Evolutionary conservation across 1,284 basidiomycete species (phyloP), one percentile per base, ranked within the genome.

Genomic region (Apiotrichum brassicae): DNA sequence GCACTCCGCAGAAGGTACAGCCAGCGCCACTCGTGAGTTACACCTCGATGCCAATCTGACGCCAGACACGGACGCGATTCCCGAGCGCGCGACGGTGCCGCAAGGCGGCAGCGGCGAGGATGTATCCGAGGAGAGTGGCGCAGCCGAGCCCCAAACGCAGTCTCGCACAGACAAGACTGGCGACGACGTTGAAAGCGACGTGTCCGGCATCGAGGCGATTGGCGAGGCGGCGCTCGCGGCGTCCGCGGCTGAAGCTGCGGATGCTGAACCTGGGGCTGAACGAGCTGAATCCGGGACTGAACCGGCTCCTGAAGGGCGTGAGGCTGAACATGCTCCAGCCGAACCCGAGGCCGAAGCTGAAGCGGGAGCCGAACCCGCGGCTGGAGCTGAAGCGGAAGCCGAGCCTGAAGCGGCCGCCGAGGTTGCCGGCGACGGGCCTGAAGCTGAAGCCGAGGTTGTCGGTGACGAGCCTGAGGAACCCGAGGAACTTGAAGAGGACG

Each of bases 191-290:
- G 38, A 37, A 4, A 33, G 25, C 25, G 52, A 54, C 41, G 41
- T 43, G 26, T 53, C 41, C 36, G 53, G 53, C n/a, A 28, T 50
- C 33, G 38, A 54, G 13, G 40, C 40, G 3, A 50, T 54, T 19
- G 48, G 48, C 8, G 53, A 54, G 8, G 53, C 48, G 6, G 53
- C 53, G 4, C 8, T 54, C 13, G 38, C 28, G 9, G 48, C 40
- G 16, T 50, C 48, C 8, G 53, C 45, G 5, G 43, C 37, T 3
- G 49, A 34, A 20, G 23, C 48, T 7, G 43, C 37, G 13, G 49
- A 26, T 20, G 18, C 30, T 22, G 25, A 12, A 11, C 25, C 37
- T 6, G 38, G 35, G 14, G 39, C 25, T 16, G 32, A 18, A 8
- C 32, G 23, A 35, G n/a, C n/a, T n/a, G n/a, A n/a, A 24, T 23